These are phyloP conservation scores for Protomyces arabidopsidicola DNA, from an alignment of 1,139 yeast species.

Conservation along the genomic window DNA sequence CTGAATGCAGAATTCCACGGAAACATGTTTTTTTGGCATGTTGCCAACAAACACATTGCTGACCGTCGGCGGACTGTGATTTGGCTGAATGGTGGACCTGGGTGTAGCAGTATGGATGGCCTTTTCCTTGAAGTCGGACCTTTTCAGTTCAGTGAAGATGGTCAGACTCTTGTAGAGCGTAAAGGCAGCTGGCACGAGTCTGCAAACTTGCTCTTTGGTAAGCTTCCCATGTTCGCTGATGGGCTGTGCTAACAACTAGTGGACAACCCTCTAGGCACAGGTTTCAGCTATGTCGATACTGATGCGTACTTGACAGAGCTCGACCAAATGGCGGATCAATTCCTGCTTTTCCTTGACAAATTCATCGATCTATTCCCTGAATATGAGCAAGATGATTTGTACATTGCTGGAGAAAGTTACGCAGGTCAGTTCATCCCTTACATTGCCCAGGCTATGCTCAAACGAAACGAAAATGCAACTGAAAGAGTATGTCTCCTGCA, in stretches of 20 bases:
- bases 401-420: conserved; percentile 89
- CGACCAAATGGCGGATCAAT: conserved; percentile 50
- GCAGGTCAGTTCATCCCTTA: conserved; percentile 97
- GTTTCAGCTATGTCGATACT: conserved; percentile 60
- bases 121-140: conserved; percentile 94
- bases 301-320: conserved; percentile 57
- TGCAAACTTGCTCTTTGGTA: conserved; percentile 62
- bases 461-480: conserved; percentile 44
- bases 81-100: conserved; percentile 89
- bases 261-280: conserved; percentile 95
- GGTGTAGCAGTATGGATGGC: conserved; percentile 97
- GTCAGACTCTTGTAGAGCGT: conserved; percentile 49
- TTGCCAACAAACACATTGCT: conserved; percentile 38
- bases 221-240: neutral
- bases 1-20: conserved; percentile 53
- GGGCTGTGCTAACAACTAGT: conserved; percentile 39
- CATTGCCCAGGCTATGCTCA: conserved; percentile 60
- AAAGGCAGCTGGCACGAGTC: conserved; percentile 80
- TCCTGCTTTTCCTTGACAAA: conserved; percentile 59
- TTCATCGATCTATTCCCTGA: conserved; percentile 73
- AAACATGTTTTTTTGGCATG: conserved; percentile 73
- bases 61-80: conserved; percentile 42
- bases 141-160: conserved; percentile 51
- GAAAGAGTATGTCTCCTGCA: conserved; percentile 25
- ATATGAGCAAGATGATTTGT: conserved; percentile 58